Percentiles rank a stretch among this genome's conserved stretches.
These are phyloP conservation scores for Gilbertella persicaria DNA, from an alignment of 371 early-diverging fungal genomes.

Conservation along the genomic window DNA sequence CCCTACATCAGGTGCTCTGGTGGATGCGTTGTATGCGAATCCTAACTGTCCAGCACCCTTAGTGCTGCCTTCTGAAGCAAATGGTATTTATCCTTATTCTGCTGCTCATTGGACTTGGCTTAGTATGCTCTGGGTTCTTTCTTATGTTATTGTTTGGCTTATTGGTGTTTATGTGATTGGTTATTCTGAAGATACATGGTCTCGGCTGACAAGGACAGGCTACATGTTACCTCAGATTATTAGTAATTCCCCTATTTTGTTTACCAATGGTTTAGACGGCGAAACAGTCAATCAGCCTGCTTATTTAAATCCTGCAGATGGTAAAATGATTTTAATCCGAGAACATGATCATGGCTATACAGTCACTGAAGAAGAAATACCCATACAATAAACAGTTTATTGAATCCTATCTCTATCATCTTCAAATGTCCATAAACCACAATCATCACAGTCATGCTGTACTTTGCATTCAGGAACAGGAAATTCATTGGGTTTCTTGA, in stretches of 20 bases:
- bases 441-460: slow-evolving; percentile 73
- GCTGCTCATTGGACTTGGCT: slow-evolving; percentile 9
- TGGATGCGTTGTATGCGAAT: slow-evolving; percentile 11
- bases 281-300: not conserved
- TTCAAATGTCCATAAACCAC: slow-evolving; percentile 71
- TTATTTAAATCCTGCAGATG: slow-evolving; percentile 6
- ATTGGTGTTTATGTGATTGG: slow-evolving; percentile 24
- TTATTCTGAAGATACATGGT: slow-evolving; percentile 12
- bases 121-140: slow-evolving; percentile 9
- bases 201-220: slow-evolving; percentile 6
- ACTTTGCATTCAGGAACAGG: slow-evolving; percentile 55
- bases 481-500: slow-evolving; percentile 57
- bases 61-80: not conserved
- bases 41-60: slow-evolving; percentile 7
- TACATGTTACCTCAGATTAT: slow-evolving; percentile 13
- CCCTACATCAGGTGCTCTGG: not conserved
- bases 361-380: slow-evolving; percentile 5
- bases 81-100: slow-evolving; percentile 10
- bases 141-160: slow-evolving; percentile 6
- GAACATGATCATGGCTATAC: slow-evolving; percentile 10
- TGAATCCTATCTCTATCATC: slow-evolving; percentile 33
- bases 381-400: not conserved
- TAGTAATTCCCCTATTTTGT: slow-evolving; percentile 13
- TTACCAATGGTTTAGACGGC: slow-evolving; percentile 2
- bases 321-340: slow-evolving; percentile 1